Percentiles rank a stretch among this genome's conserved stretches.
Evolutionary conservation across 2,329 filamentous ascomycete species (phyloP).

Genomic region (Cordyceps tenuipes): DNA sequence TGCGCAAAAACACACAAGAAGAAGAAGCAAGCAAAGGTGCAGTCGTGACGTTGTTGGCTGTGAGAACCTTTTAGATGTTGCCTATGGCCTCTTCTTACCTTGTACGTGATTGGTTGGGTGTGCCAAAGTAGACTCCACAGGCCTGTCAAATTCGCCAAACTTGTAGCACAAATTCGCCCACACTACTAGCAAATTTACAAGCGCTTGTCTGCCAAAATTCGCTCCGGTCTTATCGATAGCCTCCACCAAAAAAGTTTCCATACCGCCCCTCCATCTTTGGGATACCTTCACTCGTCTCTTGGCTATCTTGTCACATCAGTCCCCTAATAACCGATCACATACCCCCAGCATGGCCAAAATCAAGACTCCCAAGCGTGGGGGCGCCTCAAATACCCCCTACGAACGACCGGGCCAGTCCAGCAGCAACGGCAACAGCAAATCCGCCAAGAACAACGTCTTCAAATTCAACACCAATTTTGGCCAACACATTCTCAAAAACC

Average conservation of each 20-base stretch:
- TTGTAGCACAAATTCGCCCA: neutral
- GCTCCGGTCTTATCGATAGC: constrained; percentile 18
- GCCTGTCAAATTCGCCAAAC: neutral
- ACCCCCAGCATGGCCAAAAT: constrained; percentile 42
- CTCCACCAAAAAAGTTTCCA: constrained; percentile 19
- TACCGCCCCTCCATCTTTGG: constrained; percentile 15
- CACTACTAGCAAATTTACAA: neutral
- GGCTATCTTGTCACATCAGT: neutral
- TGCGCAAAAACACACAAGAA: neutral
- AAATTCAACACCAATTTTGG: constrained; percentile 92
- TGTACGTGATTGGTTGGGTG: neutral
- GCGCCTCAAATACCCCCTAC: constrained; percentile 34
- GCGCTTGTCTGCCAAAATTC: neutral
- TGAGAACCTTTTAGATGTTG: neutral
- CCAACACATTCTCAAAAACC: constrained; percentile 86
- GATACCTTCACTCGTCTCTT: neutral
- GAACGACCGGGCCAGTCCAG: constrained; percentile 26
- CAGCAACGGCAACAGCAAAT: constrained; percentile 14
- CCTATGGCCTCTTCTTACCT: too few species aligned
- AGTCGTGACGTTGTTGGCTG: neutral
- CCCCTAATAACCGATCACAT: neutral
- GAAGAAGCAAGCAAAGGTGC: neutral
- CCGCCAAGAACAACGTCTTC: constrained; percentile 72
- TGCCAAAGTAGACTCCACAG: neutral
- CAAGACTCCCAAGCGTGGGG: constrained; percentile 43